phyloP scores from a whole-genome alignment of 192 early-diverging fungal species.

The Gonapodya prolifera region DNA sequence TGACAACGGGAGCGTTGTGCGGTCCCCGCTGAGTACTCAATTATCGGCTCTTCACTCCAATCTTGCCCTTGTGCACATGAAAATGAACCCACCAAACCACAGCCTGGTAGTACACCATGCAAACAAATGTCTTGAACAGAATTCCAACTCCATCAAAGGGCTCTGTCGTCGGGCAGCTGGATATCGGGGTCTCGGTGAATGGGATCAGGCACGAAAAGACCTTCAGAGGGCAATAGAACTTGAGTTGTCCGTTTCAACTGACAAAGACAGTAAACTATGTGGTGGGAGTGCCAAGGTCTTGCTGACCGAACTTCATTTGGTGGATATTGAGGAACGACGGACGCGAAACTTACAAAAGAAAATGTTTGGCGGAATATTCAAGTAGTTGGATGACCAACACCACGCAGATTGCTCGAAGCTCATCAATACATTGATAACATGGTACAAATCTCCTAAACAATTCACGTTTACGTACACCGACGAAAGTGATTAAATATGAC shows the following conservation, averaged over 20 bases:
- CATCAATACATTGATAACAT: not conserved
- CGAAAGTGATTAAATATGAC: not conserved
- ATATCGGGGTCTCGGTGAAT: not conserved
- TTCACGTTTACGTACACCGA: not conserved
- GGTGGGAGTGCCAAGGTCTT: not conserved
- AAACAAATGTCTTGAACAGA: not conserved
- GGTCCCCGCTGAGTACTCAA: not conserved
- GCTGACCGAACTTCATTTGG: not conserved
- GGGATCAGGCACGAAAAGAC: not conserved
- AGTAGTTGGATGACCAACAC: not conserved
- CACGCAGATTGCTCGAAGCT: not conserved
- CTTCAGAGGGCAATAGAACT: not conserved
- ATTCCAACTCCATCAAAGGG: not conserved
- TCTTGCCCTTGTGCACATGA: not conserved
- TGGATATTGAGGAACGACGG: not conserved
- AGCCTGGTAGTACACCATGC: not conserved
- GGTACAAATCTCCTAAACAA: not conserved
- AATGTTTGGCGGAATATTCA: not conserved
- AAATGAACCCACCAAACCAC: not conserved
- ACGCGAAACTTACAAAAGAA: not conserved
- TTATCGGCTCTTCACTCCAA: not conserved
- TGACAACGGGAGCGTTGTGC: too few relatives aligned
- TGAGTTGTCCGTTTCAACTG: not conserved
- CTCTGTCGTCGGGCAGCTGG: not conserved
- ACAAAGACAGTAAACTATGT: not conserved